Evolutionary conservation across 2,329 filamentous ascomycete species (phyloP).

Genomic region (Colletotrichum sojae): DNA sequence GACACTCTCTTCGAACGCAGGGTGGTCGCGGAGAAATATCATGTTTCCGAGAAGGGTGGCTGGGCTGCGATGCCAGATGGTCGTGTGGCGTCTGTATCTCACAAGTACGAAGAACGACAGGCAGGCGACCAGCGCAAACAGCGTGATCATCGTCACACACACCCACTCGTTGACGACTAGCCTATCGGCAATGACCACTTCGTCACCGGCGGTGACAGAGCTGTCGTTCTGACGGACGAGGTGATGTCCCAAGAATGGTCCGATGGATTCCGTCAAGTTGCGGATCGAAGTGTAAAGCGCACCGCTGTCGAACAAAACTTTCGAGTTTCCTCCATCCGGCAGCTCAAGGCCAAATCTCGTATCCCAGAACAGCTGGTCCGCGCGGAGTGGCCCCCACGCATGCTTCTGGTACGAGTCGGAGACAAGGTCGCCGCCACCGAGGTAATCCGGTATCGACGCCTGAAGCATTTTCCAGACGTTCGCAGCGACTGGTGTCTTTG

Average conservation of each 20-base stretch:
- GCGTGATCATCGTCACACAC: constrained; percentile 17
- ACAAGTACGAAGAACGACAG: neutral
- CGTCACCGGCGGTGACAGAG: neutral
- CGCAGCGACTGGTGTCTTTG: neutral
- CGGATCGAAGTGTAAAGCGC: constrained; percentile 5
- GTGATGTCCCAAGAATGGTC: constrained; percentile 10
- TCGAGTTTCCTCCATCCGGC: too few relatives aligned
- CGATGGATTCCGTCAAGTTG: constrained; percentile 11
- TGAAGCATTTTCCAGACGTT: constrained; percentile 16
- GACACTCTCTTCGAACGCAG: neutral
- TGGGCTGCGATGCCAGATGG: constrained; percentile 22
- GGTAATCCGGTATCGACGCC: neutral
- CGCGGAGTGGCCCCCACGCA: constrained; percentile 7
- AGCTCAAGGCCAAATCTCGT: too few relatives aligned
- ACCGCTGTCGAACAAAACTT: neutral
- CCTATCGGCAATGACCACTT: neutral
- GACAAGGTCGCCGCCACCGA: neutral
- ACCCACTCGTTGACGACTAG: constrained; percentile 18
- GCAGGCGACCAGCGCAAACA: neutral
- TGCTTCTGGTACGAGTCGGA: neutral
- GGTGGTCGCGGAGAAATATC: constrained; percentile 14
- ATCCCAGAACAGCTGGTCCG: neutral
- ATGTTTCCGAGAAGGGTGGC: constrained; percentile 11
- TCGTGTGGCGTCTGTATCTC: neutral
- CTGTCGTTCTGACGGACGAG: neutral